phyloP scores from a whole-genome alignment of 331 rosid species.

The Rhamnella rubrinervis region DNA sequence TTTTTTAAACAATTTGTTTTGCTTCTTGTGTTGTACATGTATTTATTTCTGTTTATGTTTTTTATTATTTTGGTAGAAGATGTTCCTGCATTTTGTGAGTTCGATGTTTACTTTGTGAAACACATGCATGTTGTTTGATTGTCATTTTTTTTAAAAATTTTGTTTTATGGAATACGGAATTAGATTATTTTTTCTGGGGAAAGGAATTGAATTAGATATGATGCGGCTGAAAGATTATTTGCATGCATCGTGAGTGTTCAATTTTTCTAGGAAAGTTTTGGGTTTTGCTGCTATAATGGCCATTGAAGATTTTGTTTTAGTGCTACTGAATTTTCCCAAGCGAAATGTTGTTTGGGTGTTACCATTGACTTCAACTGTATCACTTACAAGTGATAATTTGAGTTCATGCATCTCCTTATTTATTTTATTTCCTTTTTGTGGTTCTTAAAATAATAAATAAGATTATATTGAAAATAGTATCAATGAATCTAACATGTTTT shows the following conservation, averaged over 20 bases:
- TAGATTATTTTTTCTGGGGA: too few relatives aligned
- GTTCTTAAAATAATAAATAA: not conserved
- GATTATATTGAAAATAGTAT: not conserved
- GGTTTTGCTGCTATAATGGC: not conserved
- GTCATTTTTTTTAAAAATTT: too few relatives aligned
- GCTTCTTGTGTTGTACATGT: not conserved
- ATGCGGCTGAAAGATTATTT: not conserved
- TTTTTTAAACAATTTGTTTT: too few relatives aligned
- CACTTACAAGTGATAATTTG: not conserved
- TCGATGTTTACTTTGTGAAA: not conserved
- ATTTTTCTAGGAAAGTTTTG: not conserved
- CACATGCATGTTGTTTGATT: conserved; percentile 15
- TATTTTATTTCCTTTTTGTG: not conserved
- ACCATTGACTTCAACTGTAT: not conserved
- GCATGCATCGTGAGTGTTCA: not conserved
- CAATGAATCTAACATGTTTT: too few relatives aligned
- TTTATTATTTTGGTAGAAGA: not conserved
- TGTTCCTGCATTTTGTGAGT: conserved; percentile 35
- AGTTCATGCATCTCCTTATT: not conserved
- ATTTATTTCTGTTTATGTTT: too few relatives aligned
- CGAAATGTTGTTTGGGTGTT: not conserved
- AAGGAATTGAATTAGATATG: not conserved
- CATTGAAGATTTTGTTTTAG: too few relatives aligned
- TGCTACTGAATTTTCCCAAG: not conserved
- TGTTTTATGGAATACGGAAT: not conserved